phyloP scores from a whole-genome alignment of 768 basidiomycete genomes.

The Boletus eberwhitei region DNA sequence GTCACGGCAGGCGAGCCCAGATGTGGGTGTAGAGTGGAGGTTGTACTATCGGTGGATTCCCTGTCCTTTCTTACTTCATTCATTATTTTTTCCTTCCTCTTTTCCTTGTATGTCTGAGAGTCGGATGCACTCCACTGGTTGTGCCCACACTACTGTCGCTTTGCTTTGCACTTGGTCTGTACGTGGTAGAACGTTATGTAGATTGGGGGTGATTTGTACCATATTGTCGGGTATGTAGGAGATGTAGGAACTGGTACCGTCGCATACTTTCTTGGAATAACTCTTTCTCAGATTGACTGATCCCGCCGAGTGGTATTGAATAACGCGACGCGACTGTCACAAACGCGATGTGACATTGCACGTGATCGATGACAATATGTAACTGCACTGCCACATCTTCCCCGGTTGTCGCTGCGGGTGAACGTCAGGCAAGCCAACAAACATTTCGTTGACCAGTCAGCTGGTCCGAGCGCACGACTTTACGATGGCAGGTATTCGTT shows the following conservation, averaged over 20 bases:
- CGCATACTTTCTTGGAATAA: conserved; percentile 22
- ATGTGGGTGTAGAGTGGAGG: conserved; percentile 15
- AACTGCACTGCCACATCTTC: conserved; percentile 18
- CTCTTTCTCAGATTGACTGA: background rate
- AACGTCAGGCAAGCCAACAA: background rate
- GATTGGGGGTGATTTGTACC: conserved; percentile 20
- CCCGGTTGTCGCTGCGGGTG: background rate
- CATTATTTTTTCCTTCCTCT: background rate
- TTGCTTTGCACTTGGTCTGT: conserved; percentile 23
- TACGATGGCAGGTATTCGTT: conserved; percentile 22
- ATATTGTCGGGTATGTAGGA: conserved; percentile 17
- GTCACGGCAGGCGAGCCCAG: background rate
- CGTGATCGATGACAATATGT: conserved; percentile 20
- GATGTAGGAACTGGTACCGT: background rate
- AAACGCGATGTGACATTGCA: conserved; percentile 31
- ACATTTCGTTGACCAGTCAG: background rate
- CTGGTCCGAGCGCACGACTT: background rate
- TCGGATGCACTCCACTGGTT: conserved; percentile 5
- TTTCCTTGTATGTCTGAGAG: conserved; percentile 17
- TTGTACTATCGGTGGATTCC: conserved; percentile 19
- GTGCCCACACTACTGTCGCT: conserved; percentile 19
- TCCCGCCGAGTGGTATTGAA: background rate
- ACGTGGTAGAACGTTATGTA: conserved; percentile 15
- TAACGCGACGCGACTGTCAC: conserved; percentile 26
- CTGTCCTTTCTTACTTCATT: background rate